These are phyloP conservation scores for Cicer arietinum DNA, from an alignment of 306 rosid genomes.

Conservation along the genomic window DNA sequence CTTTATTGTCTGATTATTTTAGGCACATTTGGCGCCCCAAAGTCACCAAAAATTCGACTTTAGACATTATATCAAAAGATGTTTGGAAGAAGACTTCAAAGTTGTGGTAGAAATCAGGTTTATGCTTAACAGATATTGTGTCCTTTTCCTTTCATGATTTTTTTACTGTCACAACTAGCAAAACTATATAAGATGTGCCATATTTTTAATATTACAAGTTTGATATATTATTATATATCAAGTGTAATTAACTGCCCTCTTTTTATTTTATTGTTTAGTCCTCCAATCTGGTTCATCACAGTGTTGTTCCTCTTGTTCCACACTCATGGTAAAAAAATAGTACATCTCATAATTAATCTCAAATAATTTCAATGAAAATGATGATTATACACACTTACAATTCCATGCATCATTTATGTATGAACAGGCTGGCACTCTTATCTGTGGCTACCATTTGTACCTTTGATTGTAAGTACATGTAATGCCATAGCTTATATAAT, in stretches of 20 bases:
- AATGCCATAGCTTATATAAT: neutral
- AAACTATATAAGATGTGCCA: too few species aligned
- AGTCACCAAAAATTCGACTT: slow-evolving; percentile 74
- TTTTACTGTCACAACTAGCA: too few species aligned
- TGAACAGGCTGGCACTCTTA: slow-evolving; percentile 77
- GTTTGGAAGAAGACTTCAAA: slow-evolving; percentile 90
- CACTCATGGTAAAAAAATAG: slow-evolving; percentile 66
- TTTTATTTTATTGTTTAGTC: slow-evolving; percentile 47
- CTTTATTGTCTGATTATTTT: slow-evolving; percentile 22
- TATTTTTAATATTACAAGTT: neutral
- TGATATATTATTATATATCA: slow-evolving; percentile 7
- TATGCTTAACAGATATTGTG: neutral
- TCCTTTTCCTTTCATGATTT: neutral
- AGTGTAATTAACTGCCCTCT: neutral
- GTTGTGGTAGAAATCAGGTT: slow-evolving; percentile 93
- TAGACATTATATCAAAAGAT: slow-evolving; percentile 77
- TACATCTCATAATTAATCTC: neutral
- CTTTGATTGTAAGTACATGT: slow-evolving; percentile 74
- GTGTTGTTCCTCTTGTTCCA: slow-evolving; percentile 76
- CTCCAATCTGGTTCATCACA: slow-evolving; percentile 83
- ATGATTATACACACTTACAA: neutral
- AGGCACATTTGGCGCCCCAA: slow-evolving; percentile 96
- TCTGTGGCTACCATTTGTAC: slow-evolving; percentile 83
- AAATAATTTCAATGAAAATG: neutral
- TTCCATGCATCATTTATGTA: neutral